Base-by-base conservation (phyloP, 257 asterid species). In the Echium plantagineum region DNA sequence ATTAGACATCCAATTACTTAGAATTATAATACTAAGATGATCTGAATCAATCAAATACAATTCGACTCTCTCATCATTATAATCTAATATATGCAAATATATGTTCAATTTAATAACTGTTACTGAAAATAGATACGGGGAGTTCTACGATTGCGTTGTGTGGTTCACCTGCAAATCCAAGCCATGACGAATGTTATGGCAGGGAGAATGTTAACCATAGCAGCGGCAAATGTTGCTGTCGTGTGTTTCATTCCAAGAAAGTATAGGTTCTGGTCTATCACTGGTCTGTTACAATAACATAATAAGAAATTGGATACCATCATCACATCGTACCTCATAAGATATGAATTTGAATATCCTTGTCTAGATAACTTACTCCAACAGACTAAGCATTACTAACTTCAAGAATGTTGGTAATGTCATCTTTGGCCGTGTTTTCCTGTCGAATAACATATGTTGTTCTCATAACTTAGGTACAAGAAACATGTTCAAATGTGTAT, bases 361-460 rank as follows among this genome's bases (percentile, higher is more conserved):
- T 1, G 10, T 32, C 13, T 8, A 6, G 26, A 62, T 9, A 9
- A 73, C 69, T 80, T 80, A 87, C 96, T 83, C 94, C 55, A 85
- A 67, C 66, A 85, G 80, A 42, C 77, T 86, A 58, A 85, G 87
- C 64, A 79, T 63, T 65, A 75, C 3, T 21, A 85, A 72, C 78
- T 85, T 80, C 62, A 75, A 48, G 71, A 85, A 79, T 53, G 71
- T 59, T 9, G 77, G 66, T 70, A 77, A 77, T 20, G 91, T 87
- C 87, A 87, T 76, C 75, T 66, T 72, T 13, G 94, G 91, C 78
- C 94, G 71, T 69, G 60, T 63, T 71, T 83, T 81, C 86, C 96
- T 85, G 85, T 13, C 59, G 67, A 60, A 60, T 19, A 58, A 21
- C 13, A 22, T 7, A 57, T 22, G 9, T 5, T 28, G 42, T 0